These are phyloP conservation scores for Scenedesmus sp. DNA, from an alignment of 163 green algal species.

Conservation along the genomic window DNA sequence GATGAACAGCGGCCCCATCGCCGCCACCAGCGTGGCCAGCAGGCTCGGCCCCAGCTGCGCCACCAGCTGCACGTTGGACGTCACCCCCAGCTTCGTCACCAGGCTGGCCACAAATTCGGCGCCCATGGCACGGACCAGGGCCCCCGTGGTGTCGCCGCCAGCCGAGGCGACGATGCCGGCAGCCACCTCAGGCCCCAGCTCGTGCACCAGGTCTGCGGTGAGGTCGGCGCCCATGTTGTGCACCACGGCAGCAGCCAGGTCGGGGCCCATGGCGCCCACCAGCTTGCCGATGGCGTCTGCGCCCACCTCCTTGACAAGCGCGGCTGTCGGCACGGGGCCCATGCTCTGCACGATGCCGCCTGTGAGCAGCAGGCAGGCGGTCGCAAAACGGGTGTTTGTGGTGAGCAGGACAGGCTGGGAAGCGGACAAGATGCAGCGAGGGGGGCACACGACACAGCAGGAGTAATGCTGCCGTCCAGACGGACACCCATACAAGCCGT, in stretches of 20 bases:
- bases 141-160: conserved; percentile 7
- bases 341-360: conserved; percentile 48
- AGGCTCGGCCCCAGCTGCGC: neutral
- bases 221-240: conserved; percentile 45
- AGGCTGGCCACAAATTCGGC: conserved; percentile 29
- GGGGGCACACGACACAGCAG: too few species aligned
- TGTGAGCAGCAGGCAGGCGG: neutral
- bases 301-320: conserved; percentile 33
- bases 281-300: conserved; percentile 21
- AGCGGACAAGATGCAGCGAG: too few species aligned
- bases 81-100: conserved; percentile 22
- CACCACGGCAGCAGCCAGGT: conserved; percentile 45
- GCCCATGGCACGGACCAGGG: conserved; percentile 20
- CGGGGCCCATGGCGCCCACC: conserved; percentile 50
- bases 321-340: conserved; percentile 20
- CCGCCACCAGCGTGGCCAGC: neutral
- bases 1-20: conserved; percentile 40
- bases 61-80: neutral
- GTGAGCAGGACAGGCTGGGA: too few species aligned
- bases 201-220: conserved; percentile 20
- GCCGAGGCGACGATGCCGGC: conserved; percentile 37
- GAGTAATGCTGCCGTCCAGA: too few species aligned
- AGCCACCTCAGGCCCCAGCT: conserved; percentile 10
- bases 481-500: too few species aligned
- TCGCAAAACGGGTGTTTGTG: neutral